These are phyloP conservation scores for Miscanthus lutarioriparius DNA, from an alignment of 176 grass and related monocot species.

Conservation along the genomic window DNA sequence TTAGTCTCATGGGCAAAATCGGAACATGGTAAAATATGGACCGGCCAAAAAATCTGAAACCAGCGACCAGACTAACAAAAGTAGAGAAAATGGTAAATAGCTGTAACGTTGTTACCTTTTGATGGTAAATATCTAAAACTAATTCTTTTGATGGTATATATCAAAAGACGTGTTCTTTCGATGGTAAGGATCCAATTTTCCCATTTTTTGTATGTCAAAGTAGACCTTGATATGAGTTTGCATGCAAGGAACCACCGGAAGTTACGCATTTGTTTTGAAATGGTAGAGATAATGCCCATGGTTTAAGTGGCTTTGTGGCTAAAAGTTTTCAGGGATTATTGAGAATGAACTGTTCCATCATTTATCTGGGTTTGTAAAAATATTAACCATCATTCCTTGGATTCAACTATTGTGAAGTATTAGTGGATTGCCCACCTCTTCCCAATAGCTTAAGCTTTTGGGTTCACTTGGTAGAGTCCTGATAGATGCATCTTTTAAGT, in stretches of 20 bases:
- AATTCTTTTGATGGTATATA: neutral
- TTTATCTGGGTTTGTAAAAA: constrained; percentile 18
- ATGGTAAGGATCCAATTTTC: neutral
- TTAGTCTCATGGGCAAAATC: too few relatives aligned
- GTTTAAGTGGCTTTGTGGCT: neutral
- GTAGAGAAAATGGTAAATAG: neutral
- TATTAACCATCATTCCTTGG: neutral
- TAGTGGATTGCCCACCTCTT: too few relatives aligned
- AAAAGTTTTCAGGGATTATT: neutral
- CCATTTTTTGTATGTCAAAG: constrained; percentile 11
- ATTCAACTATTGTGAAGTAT: neutral
- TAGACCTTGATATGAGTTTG: constrained; percentile 17
- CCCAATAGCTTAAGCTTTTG: neutral
- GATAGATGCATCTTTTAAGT: too few relatives aligned
- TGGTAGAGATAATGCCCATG: neutral
- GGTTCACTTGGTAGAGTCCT: too few relatives aligned
- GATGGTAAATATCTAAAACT: neutral
- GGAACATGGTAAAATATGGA: too few relatives aligned
- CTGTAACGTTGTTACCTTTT: neutral
- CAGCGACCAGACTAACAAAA: neutral
- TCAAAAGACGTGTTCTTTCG: neutral
- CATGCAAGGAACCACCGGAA: neutral
- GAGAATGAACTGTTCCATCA: constrained; percentile 11
- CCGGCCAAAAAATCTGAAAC: too few relatives aligned
- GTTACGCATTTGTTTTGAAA: constrained; percentile 6